Base-by-base conservation (phyloP, 495 filamentous ascomycete species). In the Podospora didyma region DNA sequence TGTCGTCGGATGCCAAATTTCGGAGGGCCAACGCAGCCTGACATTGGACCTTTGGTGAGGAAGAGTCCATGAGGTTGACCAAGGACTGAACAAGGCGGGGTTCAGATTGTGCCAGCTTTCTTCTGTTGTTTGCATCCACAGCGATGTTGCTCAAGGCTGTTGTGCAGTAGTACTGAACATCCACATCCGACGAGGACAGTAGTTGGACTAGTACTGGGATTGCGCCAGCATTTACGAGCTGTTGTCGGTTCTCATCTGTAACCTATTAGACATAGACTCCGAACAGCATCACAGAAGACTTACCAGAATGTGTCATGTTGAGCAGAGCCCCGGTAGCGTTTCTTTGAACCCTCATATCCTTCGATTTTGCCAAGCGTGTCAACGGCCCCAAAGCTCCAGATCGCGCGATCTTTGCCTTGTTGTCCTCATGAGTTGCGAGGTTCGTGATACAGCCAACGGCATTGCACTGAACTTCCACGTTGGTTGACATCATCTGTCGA, bases 251-350 rank as follows among this genome's bases (percentile, higher is more conserved):
- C 68, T 97, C 94, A 73, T 97, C 94, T 96, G 58, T 37, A 53
- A 21, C 50, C 24, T 55, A 63, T 75, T 67, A 75, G 70, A 26
- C 14, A 11, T 14, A 17, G 51, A 10, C 17, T 26, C 11, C 4
- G 2, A n/a, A 17, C 21, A 35, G 2, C 28, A 12, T 39, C 9
- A 17, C 44, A 35, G 62, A 23, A 41, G 58, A 62, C 81, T 49
- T 82, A 97, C 92, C 92, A 60, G 94, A 97, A 79, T 98, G 94
- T 59, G 94, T 98, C 94, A 98, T 98, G 70, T 98, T 98, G 26
- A 98, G 81, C 42, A 98, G 75, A 44, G 94, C 94, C 19, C 94
- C 94, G 1, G 94, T 98, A 49, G 94, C 94, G 73, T 98, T 98
- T 60, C 94, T 82, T 76, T 98, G 94, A 16, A 98, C 94, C 54